phyloP scores from a whole-genome alignment of 192 early-diverging fungal species.

The Chytriomyces confervae region DNA sequence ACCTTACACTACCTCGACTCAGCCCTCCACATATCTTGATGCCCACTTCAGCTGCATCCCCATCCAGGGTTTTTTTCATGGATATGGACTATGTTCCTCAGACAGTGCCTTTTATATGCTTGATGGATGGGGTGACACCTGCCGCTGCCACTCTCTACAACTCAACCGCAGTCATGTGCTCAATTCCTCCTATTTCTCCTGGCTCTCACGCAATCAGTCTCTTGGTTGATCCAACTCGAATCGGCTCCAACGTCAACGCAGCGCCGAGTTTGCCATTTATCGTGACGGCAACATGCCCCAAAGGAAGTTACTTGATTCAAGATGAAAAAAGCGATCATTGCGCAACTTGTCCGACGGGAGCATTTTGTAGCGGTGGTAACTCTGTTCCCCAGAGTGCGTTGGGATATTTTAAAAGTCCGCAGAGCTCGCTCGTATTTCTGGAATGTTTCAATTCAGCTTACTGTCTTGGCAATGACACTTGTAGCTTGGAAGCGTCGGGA shows the following conservation, averaged over 20 bases:
- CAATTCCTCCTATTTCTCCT: background rate
- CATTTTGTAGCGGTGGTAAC: background rate
- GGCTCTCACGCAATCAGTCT: slow-evolving; percentile 1
- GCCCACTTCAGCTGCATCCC: background rate
- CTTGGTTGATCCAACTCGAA: background rate
- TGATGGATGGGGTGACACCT: slow-evolving; percentile 7
- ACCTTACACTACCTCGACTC: background rate
- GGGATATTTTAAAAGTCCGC: slow-evolving; percentile 14
- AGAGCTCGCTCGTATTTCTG: slow-evolving; percentile 6
- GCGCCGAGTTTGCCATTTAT: background rate
- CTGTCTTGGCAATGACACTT: slow-evolving; percentile 21
- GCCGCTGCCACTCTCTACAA: background rate
- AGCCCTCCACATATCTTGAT: slow-evolving; percentile 7
- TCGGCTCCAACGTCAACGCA: background rate
- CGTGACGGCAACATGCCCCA: slow-evolving; percentile 8
- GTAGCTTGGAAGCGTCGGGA: slow-evolving; percentile 10
- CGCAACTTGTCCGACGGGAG: slow-evolving; percentile 9
- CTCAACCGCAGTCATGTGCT: background rate
- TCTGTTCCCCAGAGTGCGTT: background rate
- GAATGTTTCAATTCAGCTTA: slow-evolving; percentile 22
- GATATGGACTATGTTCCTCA: slow-evolving; percentile 7
- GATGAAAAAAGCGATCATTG: background rate
- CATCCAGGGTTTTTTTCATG: slow-evolving; percentile 6
- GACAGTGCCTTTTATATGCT: background rate
- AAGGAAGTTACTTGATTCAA: slow-evolving; percentile 14